Evolutionary conservation across 2,329 filamentous ascomycete species (phyloP), one percentile per base, ranked within the genome.

Genomic region (Curvularia sp.): DNA sequence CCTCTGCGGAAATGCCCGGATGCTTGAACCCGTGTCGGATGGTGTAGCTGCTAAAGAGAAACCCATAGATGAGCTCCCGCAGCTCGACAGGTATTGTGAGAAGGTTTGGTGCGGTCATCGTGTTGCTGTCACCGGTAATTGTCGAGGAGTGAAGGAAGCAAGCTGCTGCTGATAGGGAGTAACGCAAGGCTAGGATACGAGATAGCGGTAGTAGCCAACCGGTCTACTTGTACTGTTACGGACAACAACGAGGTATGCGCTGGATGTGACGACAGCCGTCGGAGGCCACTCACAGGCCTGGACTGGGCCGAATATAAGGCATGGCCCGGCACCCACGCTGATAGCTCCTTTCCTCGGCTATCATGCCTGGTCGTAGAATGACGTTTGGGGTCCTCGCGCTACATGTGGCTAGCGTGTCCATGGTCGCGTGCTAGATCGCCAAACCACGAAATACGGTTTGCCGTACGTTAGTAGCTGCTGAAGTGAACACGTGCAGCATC

Each of bases 11-110:
- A 15, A 53, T 53, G 35, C 44, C 59, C 35, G 62, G 57, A 28
- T 66, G 60, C 26, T 61, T 63, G 57, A 71, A 72, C 24, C 74
- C 73, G 41, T 72, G 75, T 13, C 53, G 60, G 22, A 76, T 67
- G 5, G 65, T 73, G 51, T 67, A 70, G 38, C 68, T 65, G 35
- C 64, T 66, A 57, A 75, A 77, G 35, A 77, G 63, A 31, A 72
- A 64, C n/a, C 60, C 63, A 50, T 76, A 77, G 44, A 77, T 75
- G 28, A 74, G 51, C 48, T 75, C 71, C 30, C 75, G 66, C 7
- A 77, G 57, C 60, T 77, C 75, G 2, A 70, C 55, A 0, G 75
- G 75, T 13, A 77, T 58, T 2, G 68, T 62, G 7, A 77, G 59
- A n/a, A 76, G 60, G n/a, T 57, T 64, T 42, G 74, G 55, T 22